Conservation (phyloP, 2,329 filamentous ascomycete species). For the Cordyceps javanica region DNA sequence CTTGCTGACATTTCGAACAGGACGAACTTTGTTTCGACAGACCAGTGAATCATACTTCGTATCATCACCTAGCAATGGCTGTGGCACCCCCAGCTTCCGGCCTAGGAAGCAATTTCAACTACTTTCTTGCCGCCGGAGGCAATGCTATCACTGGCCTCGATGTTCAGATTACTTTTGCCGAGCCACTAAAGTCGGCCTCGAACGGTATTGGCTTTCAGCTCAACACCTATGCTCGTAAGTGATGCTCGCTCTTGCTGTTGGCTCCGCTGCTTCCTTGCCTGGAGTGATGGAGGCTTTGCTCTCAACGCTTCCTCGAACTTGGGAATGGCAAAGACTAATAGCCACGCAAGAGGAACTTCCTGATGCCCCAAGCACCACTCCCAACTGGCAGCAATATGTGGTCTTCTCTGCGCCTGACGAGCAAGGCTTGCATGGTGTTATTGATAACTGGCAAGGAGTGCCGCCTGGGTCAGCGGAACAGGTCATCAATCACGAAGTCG, state of each 20-base stretch:
- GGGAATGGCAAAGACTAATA: not conserved
- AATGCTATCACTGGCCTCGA: not conserved
- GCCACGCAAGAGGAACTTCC: not conserved
- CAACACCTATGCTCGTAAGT: not conserved
- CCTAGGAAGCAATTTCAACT: not conserved
- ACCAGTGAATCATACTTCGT: not conserved
- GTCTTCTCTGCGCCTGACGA: not conserved
- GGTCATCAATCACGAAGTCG: not conserved
- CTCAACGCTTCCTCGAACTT: not conserved
- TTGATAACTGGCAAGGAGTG: not conserved
- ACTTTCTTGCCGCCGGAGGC: not conserved
- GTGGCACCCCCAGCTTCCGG: not conserved
- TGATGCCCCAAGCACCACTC: not conserved
- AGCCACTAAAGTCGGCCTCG: not conserved
- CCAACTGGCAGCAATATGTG: not conserved
- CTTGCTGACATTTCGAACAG: not conserved
- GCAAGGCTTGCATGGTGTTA: not conserved
- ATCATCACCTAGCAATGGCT: not conserved
- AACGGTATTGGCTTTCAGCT: not conserved
- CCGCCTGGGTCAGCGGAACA: not conserved
- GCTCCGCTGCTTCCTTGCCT: not conserved
- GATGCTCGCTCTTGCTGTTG: not conserved
- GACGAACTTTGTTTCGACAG: not conserved
- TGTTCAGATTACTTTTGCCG: not conserved
- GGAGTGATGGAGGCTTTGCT: not conserved